Evolutionary conservation across 306 rosid species (phyloP).

Genomic region (Castanea mollissima): DNA sequence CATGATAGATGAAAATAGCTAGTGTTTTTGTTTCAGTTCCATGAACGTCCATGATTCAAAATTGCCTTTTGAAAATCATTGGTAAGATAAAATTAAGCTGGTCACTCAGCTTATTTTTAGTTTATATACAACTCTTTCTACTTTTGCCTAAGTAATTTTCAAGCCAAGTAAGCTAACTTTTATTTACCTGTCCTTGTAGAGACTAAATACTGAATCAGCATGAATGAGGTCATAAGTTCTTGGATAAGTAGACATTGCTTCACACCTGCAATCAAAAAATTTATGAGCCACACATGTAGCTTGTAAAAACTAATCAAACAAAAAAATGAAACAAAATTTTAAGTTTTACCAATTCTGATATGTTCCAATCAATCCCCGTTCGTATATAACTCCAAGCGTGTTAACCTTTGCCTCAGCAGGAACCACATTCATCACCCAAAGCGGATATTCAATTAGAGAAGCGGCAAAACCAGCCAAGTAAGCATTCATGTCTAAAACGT

Average conservation of each 20-base stretch:
- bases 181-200: slow-evolving; percentile 55
- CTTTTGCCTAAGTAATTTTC: too few relatives aligned
- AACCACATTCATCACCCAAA: slow-evolving; percentile 92
- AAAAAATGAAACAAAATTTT: background rate
- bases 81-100: too few relatives aligned
- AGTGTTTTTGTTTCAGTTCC: background rate
- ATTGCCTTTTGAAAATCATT: too few relatives aligned
- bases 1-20: background rate
- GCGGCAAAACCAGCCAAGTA: slow-evolving; percentile 83
- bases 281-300: background rate
- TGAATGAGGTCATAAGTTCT: slow-evolving; percentile 84
- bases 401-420: slow-evolving; percentile 56
- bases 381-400: slow-evolving; percentile 72
- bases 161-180: too few relatives aligned
- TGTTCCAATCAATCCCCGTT: slow-evolving; percentile 75
- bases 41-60: too few relatives aligned
- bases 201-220: slow-evolving; percentile 73
- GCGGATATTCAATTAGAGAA: slow-evolving; percentile 53
- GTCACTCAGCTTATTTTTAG: too few relatives aligned
- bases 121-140: too few relatives aligned
- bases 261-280: slow-evolving; percentile 62
- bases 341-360: slow-evolving; percentile 74
- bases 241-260: slow-evolving; percentile 94
- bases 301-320: background rate
- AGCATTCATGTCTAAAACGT: slow-evolving; percentile 83